phyloP scores from a whole-genome alignment of 768 basidiomycete species.

The Kwoniella pini region DNA sequence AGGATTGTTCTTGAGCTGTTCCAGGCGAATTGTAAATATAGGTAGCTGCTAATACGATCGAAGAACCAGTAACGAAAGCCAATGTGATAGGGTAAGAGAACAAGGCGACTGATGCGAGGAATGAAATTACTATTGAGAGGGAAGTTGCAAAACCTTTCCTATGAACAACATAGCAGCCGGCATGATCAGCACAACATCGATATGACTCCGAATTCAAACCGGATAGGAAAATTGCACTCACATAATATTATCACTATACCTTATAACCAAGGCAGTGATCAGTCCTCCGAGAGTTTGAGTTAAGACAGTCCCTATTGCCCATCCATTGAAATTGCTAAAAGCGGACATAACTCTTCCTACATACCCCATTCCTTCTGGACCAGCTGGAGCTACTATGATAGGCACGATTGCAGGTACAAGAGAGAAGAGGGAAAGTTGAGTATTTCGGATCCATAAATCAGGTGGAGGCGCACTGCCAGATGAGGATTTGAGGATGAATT shows the following conservation, averaged over 20 bases:
- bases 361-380: slow-evolving; percentile 31
- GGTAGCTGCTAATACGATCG: slow-evolving; percentile 80
- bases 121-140: slow-evolving; percentile 89
- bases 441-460: slow-evolving; percentile 95
- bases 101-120: slow-evolving; percentile 83
- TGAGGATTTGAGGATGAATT: slow-evolving; percentile 92
- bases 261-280: slow-evolving; percentile 89
- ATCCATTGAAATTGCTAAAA: slow-evolving; percentile 81
- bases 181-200: not conserved
- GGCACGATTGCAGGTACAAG: slow-evolving; percentile 83
- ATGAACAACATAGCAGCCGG: not conserved
- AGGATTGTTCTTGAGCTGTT: slow-evolving; percentile 11
- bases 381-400: slow-evolving; percentile 62
- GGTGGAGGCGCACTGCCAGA: slow-evolving; percentile 27
- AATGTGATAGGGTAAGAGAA: slow-evolving; percentile 86
- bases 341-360: slow-evolving; percentile 56
- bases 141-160: slow-evolving; percentile 91
- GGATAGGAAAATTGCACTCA: slow-evolving; percentile 20
- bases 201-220: not conserved
- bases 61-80: slow-evolving; percentile 80
- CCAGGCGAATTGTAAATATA: slow-evolving; percentile 84
- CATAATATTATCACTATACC: slow-evolving; percentile 76
- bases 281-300: slow-evolving; percentile 90
- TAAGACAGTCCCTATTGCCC: slow-evolving; percentile 87
- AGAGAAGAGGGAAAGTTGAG: slow-evolving; percentile 92